Evolutionary conservation across 805 yeast genomes (phyloP), one percentile per base, ranked within the genome.

Genomic region (Candida nanaspora): DNA sequence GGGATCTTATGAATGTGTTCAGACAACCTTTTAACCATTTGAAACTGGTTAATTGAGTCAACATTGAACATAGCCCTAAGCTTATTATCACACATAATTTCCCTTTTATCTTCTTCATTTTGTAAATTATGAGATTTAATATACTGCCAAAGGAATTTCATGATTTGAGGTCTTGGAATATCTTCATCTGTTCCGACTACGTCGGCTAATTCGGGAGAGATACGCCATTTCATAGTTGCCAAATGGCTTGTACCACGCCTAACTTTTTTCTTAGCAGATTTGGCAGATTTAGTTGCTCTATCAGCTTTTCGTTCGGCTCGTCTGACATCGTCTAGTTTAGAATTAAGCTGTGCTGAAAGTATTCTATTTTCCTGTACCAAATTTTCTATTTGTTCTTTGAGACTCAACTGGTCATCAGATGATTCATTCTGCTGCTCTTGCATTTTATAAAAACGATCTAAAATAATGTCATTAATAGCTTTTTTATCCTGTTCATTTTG

Each of bases 81-180:
- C 42, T 61, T 68, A 0, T 69, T 82, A 50, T 82, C 87, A 52
- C 86, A 81, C 3, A 74, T 15, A 6, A 86, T 79, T 42, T 76
- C 78, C 40, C 91, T 66, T 46, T 72, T 70, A 57, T 86, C 85
- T 1, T 64, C 51, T 1, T 88, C 84, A 46, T 82, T 76, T 55
- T 85, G 94, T 25, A 86, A 59, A 23, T 73, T 57, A 44, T 82
- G 55, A 10, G 57, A 72, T 50, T 78, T 80, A 42, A 86, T 82
- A 57, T 86, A 76, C 13, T 67, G 72, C 94, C 94, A 85, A 5
- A 84, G 56, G 35, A 59, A 59, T 46, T 82, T 82, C 9, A 83
- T 88, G 15, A 82, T 79, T 53, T 81, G 81, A 0, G 91, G 79
- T 48, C 95, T 63, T 3, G 89, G 70, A 33, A 76, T 52, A 41